Conservation (phyloP, 2,329 filamentous ascomycete species). For the Fusarium chaquense region DNA sequence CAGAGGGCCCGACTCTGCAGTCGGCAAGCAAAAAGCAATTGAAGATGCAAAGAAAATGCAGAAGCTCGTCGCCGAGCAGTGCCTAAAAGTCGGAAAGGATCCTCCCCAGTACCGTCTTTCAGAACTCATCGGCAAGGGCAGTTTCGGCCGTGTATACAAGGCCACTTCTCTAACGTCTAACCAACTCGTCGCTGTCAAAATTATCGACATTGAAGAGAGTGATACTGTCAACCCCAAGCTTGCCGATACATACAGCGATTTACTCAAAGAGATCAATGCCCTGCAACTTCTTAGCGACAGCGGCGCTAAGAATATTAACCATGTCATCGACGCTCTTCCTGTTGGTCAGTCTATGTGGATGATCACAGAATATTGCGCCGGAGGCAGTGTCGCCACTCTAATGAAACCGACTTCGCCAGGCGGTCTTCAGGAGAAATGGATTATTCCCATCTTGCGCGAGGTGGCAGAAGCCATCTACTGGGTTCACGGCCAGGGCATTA, state of each 20-base stretch:
- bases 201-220: conserved; percentile 84
- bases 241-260: conserved; percentile 76
- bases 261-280: conserved; percentile 75
- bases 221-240: conserved; percentile 75
- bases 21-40: conserved; percentile 69
- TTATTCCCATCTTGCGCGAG: conserved; percentile 74
- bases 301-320: conserved; percentile 82
- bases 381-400: conserved; percentile 81
- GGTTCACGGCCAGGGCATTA: conserved; percentile 76
- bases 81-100: conserved; percentile 68
- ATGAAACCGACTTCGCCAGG: conserved; percentile 76
- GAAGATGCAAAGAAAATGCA: conserved; percentile 80
- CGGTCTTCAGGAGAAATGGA: conserved; percentile 77
- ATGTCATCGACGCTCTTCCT: conserved; percentile 81
- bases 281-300: conserved; percentile 79
- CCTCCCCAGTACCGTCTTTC: conserved; percentile 75
- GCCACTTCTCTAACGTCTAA: conserved; percentile 61
- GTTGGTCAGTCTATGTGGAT: conserved; percentile 88
- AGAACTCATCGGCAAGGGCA: conserved; percentile 81
- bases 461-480: conserved; percentile 74
- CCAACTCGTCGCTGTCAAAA: conserved; percentile 79
- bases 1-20: conserved; percentile 57
- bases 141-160: conserved; percentile 80
- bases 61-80: conserved; percentile 70
- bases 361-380: conserved; percentile 87